Base-by-base conservation (phyloP, 495 filamentous ascomycete genomes). In the Penicillium bialowiezense region DNA sequence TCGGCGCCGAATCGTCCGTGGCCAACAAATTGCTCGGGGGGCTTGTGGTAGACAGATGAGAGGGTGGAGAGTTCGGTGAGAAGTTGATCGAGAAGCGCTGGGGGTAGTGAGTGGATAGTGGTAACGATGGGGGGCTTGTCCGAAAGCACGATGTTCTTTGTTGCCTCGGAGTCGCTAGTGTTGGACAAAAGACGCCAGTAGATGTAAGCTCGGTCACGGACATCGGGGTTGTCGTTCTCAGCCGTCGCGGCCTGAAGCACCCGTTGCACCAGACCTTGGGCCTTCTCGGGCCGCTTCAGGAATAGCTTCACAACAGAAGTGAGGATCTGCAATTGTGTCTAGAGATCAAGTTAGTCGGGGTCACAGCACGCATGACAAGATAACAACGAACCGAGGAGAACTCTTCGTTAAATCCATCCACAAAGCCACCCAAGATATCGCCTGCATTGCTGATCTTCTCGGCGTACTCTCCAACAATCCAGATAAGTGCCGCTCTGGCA, bases 1-100 rank as follows among this genome's bases (percentile, higher is more conserved):
- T 96, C 92, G 33, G 92, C 91, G 42, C 91, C 91, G 56, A 89
- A 96, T 21, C 92, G 84, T 48, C 93, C 93, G 62, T 95, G 89
- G 56, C 93, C 95, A 47, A 97, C 85, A 73, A 98, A 97, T 5
- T 90, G 90, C 73, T 93, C 90, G 31, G 93, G 90, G 13, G 91
- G 91, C 71, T 96, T 97, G 78, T 97, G 93, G 71, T 98, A 98
- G n/a, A 98, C 93, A 10, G 92, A 97, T 2, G 93, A 90, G 17
- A 98, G 82, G 10, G 95, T 96, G n/a, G 91, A 96, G 12, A 98
- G 82, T 67, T 97, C 91, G 5, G 76, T 76, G 10, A 97, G 82
- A 3, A 98, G 83, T 56, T 89, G 82, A 24, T 97, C 91, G 14
- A 98, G 84, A 6, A 97, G 79, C 7, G 80, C 68, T 15, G 87